Percentiles rank a stretch among this genome's conserved stretches.
Conservation (phyloP, 2,329 filamentous ascomycete species). For the Alternaria arborescens region DNA sequence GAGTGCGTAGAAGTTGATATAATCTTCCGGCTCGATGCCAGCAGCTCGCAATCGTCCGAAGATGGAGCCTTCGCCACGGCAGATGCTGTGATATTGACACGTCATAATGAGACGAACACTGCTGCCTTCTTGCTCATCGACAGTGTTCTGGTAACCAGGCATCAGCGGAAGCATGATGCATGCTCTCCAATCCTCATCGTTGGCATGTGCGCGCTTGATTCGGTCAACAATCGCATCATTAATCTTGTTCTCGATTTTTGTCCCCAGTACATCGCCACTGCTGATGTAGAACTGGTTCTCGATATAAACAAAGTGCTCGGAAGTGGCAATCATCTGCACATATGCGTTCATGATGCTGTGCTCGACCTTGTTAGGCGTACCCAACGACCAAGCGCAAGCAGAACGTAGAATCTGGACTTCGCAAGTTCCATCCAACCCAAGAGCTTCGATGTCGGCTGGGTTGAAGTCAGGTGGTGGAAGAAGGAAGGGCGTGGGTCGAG, state of each 20-base stretch:
- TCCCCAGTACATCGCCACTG: slow-evolving; percentile 86
- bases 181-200: slow-evolving; percentile 88
- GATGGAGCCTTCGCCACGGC: slow-evolving; percentile 88
- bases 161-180: slow-evolving; percentile 92
- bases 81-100: slow-evolving; percentile 96
- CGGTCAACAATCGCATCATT: slow-evolving; percentile 94
- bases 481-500: slow-evolving; percentile 89
- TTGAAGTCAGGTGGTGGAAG: slow-evolving; percentile 93
- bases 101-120: slow-evolving; percentile 96
- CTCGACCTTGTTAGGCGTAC: slow-evolving; percentile 82
- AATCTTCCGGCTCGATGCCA: slow-evolving; percentile 91
- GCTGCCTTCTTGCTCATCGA: slow-evolving; percentile 91
- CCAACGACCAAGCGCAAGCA: slow-evolving; percentile 89
- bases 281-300: slow-evolving; percentile 99
- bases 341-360: slow-evolving; percentile 97
- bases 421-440: slow-evolving; percentile 91
- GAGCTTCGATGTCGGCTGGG: slow-evolving; percentile 80
- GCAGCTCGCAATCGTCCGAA: slow-evolving; percentile 82
- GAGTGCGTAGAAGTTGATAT: slow-evolving; percentile 93
- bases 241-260: slow-evolving; percentile 89
- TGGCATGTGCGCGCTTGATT: slow-evolving; percentile 82
- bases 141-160: slow-evolving; percentile 98
- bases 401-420: slow-evolving; percentile 96
- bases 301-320: slow-evolving; percentile 97
- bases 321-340: slow-evolving; percentile 91